phyloP scores from a whole-genome alignment of 2,329 filamentous ascomycete species.

The Nemania serpens region DNA sequence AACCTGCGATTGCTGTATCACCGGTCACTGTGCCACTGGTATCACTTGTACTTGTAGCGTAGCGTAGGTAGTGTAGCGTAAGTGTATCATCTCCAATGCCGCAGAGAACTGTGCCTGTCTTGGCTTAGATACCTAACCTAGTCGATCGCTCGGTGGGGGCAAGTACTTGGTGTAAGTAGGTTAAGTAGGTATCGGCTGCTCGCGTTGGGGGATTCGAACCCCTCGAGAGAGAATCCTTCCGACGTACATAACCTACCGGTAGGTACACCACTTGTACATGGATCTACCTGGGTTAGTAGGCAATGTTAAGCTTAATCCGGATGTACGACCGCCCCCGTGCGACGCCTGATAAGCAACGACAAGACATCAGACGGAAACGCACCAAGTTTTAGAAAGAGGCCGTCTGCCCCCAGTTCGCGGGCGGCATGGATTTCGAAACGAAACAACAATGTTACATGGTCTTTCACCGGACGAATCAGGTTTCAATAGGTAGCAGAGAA shows the following conservation, averaged over 20 bases:
- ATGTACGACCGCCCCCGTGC: constrained; percentile 1
- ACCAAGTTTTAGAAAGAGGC: constrained; percentile 10
- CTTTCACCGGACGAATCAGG: background rate
- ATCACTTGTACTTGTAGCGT: background rate
- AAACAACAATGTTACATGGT: constrained; percentile 2
- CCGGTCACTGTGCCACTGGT: background rate
- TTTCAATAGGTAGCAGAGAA: constrained; percentile 3
- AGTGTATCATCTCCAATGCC: background rate
- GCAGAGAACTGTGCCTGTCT: no score
- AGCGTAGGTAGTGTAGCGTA: background rate
- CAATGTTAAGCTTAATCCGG: constrained; percentile 22
- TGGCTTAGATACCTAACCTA: background rate
- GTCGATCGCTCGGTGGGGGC: background rate
- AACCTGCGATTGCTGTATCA: constrained; percentile 11
- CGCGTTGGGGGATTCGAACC: background rate
- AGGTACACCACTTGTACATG: background rate
- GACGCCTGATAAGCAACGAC: constrained; percentile 3
- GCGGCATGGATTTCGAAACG: background rate
- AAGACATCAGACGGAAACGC: constrained; percentile 28
- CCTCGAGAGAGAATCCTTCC: constrained; percentile 9
- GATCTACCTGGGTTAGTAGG: no score
- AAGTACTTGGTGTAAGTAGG: no score
- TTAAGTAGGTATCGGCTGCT: constrained; percentile 4
- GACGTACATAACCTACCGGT: background rate
- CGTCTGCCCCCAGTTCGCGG: background rate